phyloP scores from a whole-genome alignment of 306 rosid genomes.

The Purshia tridentata region DNA sequence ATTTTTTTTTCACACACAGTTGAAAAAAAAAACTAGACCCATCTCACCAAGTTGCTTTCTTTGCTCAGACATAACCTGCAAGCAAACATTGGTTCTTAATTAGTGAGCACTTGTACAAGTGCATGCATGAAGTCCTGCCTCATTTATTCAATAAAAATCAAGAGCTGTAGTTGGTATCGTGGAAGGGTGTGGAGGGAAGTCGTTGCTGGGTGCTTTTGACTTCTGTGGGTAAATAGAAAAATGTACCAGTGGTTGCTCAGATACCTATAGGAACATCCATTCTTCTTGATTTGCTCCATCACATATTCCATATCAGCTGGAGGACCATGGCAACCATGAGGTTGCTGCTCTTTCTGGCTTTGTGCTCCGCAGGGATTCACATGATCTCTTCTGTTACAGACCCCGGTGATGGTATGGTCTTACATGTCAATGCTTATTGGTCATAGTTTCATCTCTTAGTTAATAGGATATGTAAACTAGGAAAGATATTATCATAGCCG shows the following conservation, averaged over 20 bases:
- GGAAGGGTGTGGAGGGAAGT: conserved; percentile 8
- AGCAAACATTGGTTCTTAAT: not conserved
- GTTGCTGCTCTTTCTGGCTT: conserved; percentile 49
- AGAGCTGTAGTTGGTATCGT: not conserved
- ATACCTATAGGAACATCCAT: too few relatives aligned
- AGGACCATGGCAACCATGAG: conserved; percentile 34
- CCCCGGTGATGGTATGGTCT: conserved; percentile 55
- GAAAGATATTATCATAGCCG: not conserved
- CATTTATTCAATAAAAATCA: not conserved
- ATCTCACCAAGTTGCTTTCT: not conserved
- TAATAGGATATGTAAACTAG: not conserved
- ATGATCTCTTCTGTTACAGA: conserved; percentile 46
- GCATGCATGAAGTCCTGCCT: not conserved
- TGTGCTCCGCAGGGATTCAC: conserved; percentile 46
- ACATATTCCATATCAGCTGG: not conserved
- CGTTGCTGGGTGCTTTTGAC: not conserved
- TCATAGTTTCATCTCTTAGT: not conserved
- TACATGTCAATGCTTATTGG: not conserved
- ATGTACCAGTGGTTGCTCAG: not conserved
- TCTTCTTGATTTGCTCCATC: not conserved
- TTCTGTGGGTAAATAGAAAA: not conserved
- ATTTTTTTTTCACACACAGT: not conserved
- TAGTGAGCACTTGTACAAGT: not conserved
- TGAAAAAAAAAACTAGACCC: conserved; percentile 2
- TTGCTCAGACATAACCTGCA: not conserved